A percentile compares a stretch with the other conserved stretches of the same genome.
phyloP scores from a whole-genome alignment of 1,139 yeast genomes.

The Casaregolazyma lundiana region DNA sequence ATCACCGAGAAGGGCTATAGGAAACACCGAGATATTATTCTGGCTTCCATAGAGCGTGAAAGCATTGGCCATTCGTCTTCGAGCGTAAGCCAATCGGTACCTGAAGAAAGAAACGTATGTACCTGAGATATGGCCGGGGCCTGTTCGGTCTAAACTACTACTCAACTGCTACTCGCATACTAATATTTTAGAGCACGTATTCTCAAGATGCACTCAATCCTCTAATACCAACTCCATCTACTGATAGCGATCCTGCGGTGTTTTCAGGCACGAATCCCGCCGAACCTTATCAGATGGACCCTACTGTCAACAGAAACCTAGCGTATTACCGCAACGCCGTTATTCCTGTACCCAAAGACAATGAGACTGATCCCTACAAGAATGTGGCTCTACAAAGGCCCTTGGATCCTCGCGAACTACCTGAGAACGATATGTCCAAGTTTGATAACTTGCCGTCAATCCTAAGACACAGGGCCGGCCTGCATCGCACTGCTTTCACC shows the following conservation, averaged over 20 bases:
- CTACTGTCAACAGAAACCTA: neutral
- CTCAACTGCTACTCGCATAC: neutral
- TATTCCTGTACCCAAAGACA: constrained; percentile 5
- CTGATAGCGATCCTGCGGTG: neutral
- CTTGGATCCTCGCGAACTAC: constrained; percentile 40
- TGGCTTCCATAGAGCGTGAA: constrained; percentile 25
- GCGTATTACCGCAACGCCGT: constrained; percentile 8
- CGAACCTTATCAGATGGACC: neutral
- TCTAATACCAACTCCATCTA: neutral
- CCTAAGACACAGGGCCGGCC: constrained; percentile 66
- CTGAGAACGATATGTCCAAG: constrained; percentile 31
- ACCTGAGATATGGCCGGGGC: neutral
- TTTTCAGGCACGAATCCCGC: neutral
- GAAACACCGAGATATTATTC: constrained; percentile 49
- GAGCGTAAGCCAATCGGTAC: neutral
- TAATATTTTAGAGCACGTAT: constrained; percentile 5
- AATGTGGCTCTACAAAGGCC: constrained; percentile 35
- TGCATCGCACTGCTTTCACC: constrained; percentile 59
- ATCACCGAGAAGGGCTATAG: constrained; percentile 64
- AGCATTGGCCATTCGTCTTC: constrained; percentile 4
- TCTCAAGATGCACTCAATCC: constrained; percentile 5
- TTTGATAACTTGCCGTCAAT: constrained; percentile 66
- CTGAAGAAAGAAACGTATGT: neutral
- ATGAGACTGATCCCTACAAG: neutral
- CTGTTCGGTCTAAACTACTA: no score